These are phyloP conservation scores for Capsicum baccatum DNA, from an alignment of 257 asterid genomes.

Conservation along the genomic window DNA sequence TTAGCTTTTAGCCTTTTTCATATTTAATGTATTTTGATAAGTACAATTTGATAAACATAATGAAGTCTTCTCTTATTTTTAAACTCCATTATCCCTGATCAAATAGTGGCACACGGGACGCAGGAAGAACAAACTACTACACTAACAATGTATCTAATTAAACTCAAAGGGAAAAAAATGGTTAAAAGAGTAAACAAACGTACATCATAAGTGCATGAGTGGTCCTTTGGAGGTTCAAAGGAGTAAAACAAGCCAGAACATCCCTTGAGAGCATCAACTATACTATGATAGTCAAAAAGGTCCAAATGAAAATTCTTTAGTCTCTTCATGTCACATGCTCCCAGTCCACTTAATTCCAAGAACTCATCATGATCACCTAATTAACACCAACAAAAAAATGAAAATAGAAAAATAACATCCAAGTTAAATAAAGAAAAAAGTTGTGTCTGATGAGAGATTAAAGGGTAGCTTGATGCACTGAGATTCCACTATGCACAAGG, in stretches of 20 bases:
- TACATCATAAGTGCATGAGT: conserved; percentile 66
- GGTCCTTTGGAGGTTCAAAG: conserved; percentile 75
- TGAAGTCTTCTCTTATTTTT: too few species aligned
- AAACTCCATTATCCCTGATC: too few species aligned
- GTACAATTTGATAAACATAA: too few species aligned
- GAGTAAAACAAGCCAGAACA: conserved; percentile 84
- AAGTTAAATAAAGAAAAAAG: not conserved
- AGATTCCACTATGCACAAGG: too few species aligned
- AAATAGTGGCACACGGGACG: too few species aligned
- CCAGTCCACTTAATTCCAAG: not conserved
- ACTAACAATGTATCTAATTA: too few species aligned
- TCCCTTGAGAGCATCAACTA: conserved; percentile 79
- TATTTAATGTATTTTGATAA: too few species aligned
- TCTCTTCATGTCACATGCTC: conserved; percentile 36
- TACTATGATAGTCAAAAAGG: conserved; percentile 89
- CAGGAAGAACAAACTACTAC: too few species aligned
- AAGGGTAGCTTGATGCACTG: too few species aligned
- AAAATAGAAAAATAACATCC: not conserved
- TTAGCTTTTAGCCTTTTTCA: too few species aligned
- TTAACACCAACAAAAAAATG: not conserved
- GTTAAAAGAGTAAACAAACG: conserved; percentile 40
- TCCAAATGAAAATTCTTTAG: conserved; percentile 67
- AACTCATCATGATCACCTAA: conserved; percentile 47
- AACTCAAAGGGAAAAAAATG: not conserved
- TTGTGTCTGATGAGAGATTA: too few species aligned